Evolutionary conservation across 352 stramenopile species (phyloP), one percentile per base, ranked within the genome.

Genomic region (Phytophthora aleatoria): DNA sequence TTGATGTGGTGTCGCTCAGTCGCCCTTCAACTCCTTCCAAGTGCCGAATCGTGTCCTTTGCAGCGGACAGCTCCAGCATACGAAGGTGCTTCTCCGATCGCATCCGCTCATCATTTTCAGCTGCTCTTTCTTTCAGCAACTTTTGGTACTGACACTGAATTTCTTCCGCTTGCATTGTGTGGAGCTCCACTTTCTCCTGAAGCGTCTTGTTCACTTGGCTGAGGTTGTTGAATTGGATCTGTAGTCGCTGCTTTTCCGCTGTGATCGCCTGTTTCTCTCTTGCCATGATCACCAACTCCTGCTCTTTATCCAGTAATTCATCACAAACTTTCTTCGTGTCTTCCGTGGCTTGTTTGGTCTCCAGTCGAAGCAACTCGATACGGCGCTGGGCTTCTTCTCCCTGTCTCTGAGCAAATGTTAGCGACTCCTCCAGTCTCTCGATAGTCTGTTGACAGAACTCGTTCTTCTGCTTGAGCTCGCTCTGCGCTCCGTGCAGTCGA

Each of bases 381-480:
- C 79, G 79, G 1, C 83, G 79, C 33, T 82, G 66, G 6, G 66
- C 42, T 10, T 90, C 79, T n/a, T 90, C 83, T 13, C 66, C 62
- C 42, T 87, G 77, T 0, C 72, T 71, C 49, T 81, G 55, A 5
- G 74, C 43, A 38, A 56, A 38, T 0, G 43, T 56, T 7, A 90
- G 56, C 5, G 63, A 70, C 5, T 76, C 61, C 41, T 92, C 83
- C 20, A 92, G 50, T 3, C 76, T 70, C 7, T 68, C 68, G 3
- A 88, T 73, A 0, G 70, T 88, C 35, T 84, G 73, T 39, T 86
- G 75, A 11, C 63, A 59, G 27, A 80, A 81, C 9, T 87, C 77
- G 20, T 77, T 81, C n/a, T 87, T 88, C 57, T 77, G 68, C 57
- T 81, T 85, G 11, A 90, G 61, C 27, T 92, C 83, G 12, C 53